Base-by-base conservation (phyloP, 179 eudicot genomes). In the Pouteria campechiana region DNA sequence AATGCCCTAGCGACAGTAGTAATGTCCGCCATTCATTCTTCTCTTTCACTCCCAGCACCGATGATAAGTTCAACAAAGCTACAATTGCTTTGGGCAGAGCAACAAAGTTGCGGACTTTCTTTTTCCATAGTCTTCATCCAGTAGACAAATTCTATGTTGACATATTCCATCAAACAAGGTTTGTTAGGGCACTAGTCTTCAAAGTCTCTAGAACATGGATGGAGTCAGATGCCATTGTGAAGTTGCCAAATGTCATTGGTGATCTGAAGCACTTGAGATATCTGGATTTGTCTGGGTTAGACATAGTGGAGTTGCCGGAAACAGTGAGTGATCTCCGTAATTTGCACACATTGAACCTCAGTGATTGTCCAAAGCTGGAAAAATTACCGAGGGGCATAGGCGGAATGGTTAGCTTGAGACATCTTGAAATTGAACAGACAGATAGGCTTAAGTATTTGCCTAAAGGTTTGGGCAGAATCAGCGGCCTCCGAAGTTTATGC, bases 261-360 rank as follows among this genome's bases (percentile, higher is more conserved):
- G 16, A 34, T 2, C 8, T 56, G 37, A 36, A 32, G 11, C 51
- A 51, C 25, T 14, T 67, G 30, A 46, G 48, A 20, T 54, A 55
- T 49, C 45, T 67, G 7, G 41, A 55, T 44, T 47, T 67, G 7
- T 54, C 61, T 11, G 25, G 41, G 13, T 60, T 51, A 25, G 51
- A 50, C 0, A 45, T 67, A 7, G 12, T 10, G 24, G 55, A 44
- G 40, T 44, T 67, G 31, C 73, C 73, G 1, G 45, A 46, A 55
- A 27, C 36, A 5, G 15, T 67, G 11, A 60, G 67, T 41, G 51
- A 46, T 28, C 25, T 67, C 28, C 37, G 1, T 8, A 55, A 55
- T 49, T 30, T 67, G 60, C 67, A 55, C 15, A 55, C 59, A 1
- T 61, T 67, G 59, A 52, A 67, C 18, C 53, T 67, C 20, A 15